These are phyloP conservation scores for Colletotrichum higginsianum DNA, from an alignment of 2,329 filamentous ascomycete species.

Conservation along the genomic window DNA sequence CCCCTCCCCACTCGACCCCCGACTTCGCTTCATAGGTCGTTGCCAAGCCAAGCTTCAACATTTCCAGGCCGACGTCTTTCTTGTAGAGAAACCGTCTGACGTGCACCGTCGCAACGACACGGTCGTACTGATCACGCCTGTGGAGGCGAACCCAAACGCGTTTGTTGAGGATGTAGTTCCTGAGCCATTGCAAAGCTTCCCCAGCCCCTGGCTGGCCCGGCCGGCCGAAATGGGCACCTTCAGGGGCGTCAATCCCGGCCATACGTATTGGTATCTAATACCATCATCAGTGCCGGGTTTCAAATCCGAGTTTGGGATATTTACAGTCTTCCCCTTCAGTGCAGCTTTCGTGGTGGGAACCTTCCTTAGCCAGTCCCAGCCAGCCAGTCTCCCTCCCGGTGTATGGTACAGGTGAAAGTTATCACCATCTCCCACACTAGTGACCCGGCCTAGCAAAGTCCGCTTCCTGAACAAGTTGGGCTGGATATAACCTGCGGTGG, in stretches of 20 bases:
- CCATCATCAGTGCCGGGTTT: not conserved
- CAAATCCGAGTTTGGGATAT: constrained; percentile 45
- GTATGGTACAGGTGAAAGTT: constrained; percentile 96
- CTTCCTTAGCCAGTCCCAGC: constrained; percentile 92
- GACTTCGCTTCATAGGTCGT: constrained; percentile 95
- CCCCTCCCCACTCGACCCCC: constrained; percentile 88
- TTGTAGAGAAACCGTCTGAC: constrained; percentile 78
- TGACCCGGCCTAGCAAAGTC: constrained; percentile 87
- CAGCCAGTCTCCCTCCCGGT: constrained; percentile 86
- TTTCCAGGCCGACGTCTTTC: constrained; percentile 88
- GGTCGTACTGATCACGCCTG: constrained; percentile 90
- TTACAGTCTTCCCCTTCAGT: constrained; percentile 83
- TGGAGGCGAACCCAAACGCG: constrained; percentile 88
- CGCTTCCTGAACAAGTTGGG: constrained; percentile 81
- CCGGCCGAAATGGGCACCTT: constrained; percentile 91
- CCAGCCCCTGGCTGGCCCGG: constrained; percentile 86
- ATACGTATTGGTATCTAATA: constrained; percentile 86
- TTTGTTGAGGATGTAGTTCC: constrained; percentile 76
- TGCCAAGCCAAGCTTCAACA: constrained; percentile 88
- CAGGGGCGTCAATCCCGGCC: constrained; percentile 93
- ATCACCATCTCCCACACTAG: constrained; percentile 95
- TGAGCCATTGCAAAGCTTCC: constrained; percentile 89
- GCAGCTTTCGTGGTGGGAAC: constrained; percentile 79
- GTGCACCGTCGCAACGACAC: constrained; percentile 88
- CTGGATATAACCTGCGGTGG: constrained; percentile 81